phyloP scores from a whole-genome alignment of 352 stramenopile species.

The Globisporangium sylvaticum region DNA sequence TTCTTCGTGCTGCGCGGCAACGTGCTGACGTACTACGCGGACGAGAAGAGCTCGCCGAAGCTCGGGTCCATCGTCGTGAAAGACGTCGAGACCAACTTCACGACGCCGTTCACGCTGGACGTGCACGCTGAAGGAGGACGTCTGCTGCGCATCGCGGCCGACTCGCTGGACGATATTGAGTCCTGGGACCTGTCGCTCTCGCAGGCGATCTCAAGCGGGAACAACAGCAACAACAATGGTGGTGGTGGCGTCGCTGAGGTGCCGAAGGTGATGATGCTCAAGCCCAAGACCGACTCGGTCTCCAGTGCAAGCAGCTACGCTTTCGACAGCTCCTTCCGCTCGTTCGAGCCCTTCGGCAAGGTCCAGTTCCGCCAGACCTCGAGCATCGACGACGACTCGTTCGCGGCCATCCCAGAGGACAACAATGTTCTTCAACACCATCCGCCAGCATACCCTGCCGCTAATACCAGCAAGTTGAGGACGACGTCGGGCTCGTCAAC shows the following conservation, averaged over 20 bases:
- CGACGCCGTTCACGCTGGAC: slow-evolving; percentile 30
- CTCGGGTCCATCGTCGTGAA: slow-evolving; percentile 28
- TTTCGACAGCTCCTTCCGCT: neutral
- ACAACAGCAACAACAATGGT: neutral
- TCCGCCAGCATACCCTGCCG: neutral
- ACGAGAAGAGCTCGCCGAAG: slow-evolving; percentile 19
- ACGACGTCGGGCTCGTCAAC: neutral
- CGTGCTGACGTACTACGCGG: slow-evolving; percentile 48
- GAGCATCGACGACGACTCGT: neutral
- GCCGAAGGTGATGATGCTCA: neutral
- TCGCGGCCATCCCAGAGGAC: neutral
- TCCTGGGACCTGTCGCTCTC: slow-evolving; percentile 31
- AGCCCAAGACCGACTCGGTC: neutral
- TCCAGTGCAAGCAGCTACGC: neutral
- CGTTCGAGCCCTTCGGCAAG: slow-evolving; percentile 4
- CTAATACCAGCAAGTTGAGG: neutral
- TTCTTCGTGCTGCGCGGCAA: slow-evolving; percentile 50
- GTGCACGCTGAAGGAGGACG: slow-evolving; percentile 21
- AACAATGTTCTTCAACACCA: neutral
- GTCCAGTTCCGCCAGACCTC: slow-evolving; percentile 8
- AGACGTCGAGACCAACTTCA: slow-evolving; percentile 26
- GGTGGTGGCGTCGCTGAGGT: neutral
- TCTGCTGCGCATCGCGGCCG: slow-evolving; percentile 26
- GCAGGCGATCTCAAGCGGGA: slow-evolving; percentile 8
- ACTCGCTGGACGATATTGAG: slow-evolving; percentile 38